These are phyloP conservation scores for Punica granatum DNA, from an alignment of 345 rosid genomes.

Conservation along the genomic window DNA sequence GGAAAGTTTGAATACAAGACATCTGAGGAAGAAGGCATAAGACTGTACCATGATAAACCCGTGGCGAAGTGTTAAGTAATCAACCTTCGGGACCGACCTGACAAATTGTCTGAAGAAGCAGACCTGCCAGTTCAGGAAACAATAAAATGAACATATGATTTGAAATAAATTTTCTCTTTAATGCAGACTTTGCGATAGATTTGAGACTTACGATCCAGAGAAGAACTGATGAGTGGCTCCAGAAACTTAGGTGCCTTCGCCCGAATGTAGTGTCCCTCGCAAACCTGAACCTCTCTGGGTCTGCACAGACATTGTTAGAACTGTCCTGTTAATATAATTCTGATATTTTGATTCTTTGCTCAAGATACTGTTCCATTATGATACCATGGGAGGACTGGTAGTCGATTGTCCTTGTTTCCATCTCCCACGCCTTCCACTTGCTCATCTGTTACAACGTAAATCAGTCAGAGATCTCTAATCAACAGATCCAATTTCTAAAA, in stretches of 20 bases:
- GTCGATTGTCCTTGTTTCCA: constrained; percentile 71
- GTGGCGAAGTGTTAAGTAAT: constrained; percentile 34
- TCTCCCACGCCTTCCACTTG: constrained; percentile 86
- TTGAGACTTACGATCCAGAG: constrained; percentile 22
- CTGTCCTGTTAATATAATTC: background rate
- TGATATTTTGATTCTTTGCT: background rate
- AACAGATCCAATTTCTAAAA: background rate
- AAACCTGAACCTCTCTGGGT: constrained; percentile 32
- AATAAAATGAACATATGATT: background rate
- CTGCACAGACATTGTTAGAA: constrained; percentile 9
- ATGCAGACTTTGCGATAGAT: background rate
- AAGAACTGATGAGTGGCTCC: constrained; percentile 27
- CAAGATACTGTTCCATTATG: background rate
- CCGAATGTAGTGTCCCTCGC: constrained; percentile 38
- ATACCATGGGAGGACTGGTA: constrained; percentile 76
- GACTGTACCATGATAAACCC: constrained; percentile 34
- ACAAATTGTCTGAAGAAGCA: constrained; percentile 37
- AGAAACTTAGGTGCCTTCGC: constrained; percentile 25
- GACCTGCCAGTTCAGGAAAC: constrained; percentile 16
- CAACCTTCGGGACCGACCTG: constrained; percentile 35
- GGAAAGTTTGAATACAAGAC: background rate
- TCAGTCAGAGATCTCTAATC: background rate
- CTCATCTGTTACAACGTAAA: constrained; percentile 50
- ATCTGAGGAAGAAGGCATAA: background rate
- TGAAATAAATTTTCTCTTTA: background rate